Base-by-base conservation (phyloP, 1,139 yeast species). In the Scheffersomyces quercinus region DNA sequence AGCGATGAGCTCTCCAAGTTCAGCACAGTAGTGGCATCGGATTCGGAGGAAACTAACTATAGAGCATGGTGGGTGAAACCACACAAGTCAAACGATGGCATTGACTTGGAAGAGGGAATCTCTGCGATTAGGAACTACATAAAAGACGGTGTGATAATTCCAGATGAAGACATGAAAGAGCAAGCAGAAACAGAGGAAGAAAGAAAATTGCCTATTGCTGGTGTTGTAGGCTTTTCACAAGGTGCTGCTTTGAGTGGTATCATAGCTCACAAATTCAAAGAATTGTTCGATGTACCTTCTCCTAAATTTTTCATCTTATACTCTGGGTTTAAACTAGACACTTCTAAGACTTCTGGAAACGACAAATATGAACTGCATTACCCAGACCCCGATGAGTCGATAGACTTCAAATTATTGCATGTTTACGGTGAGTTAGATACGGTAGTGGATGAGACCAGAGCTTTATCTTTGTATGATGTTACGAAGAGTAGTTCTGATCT, bases 401-500 rank as follows among this genome's bases (percentile, higher is more conserved):
- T 35, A 11, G 29, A 45, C 13, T 53, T 84, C 40, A 63, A 68
- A 11, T 61, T 83, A 1, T 67, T 93, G 42, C 97, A 90, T 60
- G 84, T 93, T 0, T 67, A 83, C 43, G 98, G 98, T 6, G 91
- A 91, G 43, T 67, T 90, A 35, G 99, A 93, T 59, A 88, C 97
- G 0, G 85, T 93, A 12, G 93, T 91, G 3, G 81, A 85, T n/a
- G 90, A 86, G 40, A 84, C 79, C 38, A 73, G 95, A 47, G 76
- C 85, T 0, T 67, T 79, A 65, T 66, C 72, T 1, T 67, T 91
- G 35, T 83, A 73, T 54, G 77, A 88, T 9, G 64, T 73, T 1
- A 81, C 85, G 52, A 68, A 68, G 38, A 69, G 66, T 5, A 67
- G 63, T 2, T 71, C 78, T 5, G 74, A 75, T 3, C 49, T 83